Conservation (phyloP, 495 filamentous ascomycete species). For the Aspergillus hancockii region DNA sequence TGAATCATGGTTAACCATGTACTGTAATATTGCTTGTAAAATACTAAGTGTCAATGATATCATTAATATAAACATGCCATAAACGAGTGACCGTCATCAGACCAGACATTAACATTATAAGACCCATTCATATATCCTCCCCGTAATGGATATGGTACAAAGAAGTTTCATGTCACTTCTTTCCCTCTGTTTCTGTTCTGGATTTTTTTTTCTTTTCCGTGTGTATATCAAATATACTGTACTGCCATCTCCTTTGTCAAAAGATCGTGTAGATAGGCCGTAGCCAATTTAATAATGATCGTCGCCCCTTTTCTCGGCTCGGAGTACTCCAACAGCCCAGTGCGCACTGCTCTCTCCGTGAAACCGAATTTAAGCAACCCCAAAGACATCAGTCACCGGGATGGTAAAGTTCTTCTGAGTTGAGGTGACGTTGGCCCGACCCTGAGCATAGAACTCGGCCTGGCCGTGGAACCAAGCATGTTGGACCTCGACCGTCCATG, state of each 20-base stretch:
- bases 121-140: neutral
- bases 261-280: neutral
- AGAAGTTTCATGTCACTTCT: conserved; percentile 1
- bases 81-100: conserved; percentile 7
- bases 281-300: neutral
- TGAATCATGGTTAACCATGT: too few species aligned
- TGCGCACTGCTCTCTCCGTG: neutral
- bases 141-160: neutral
- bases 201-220: neutral
- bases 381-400: conserved; percentile 28
- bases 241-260: neutral
- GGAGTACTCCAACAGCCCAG: neutral
- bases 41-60: neutral
- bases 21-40: neutral
- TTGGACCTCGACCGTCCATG: conserved; percentile 38
- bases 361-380: conserved; percentile 24
- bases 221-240: neutral
- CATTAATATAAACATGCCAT: conserved; percentile 3
- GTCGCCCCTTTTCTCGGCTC: neutral
- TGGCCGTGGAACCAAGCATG: conserved; percentile 33
- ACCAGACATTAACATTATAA: conserved; percentile 8
- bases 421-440: conserved; percentile 22
- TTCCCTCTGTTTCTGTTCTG: neutral
- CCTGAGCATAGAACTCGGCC: conserved; percentile 22
- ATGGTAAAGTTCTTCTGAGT: conserved; percentile 21